A percentile compares a stretch with the other conserved stretches of the same genome.
phyloP scores from a whole-genome alignment of 768 basidiomycete genomes.

The Mycena galericulata region DNA sequence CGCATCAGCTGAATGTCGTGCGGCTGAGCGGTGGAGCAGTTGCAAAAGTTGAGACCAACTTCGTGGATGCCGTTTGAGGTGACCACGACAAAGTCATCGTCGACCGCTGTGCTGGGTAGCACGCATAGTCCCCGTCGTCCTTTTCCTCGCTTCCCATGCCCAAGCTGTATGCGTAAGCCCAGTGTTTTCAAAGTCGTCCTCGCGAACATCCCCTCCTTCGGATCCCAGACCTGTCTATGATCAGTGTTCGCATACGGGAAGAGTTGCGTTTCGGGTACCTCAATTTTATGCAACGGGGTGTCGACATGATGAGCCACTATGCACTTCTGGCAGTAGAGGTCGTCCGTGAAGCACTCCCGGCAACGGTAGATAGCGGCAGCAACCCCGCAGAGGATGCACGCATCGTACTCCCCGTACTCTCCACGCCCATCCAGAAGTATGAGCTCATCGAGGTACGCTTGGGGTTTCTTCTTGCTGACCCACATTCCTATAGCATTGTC shows the following conservation, averaged over 20 bases:
- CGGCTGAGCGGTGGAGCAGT: constrained; percentile 16
- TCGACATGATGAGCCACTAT: constrained; percentile 21
- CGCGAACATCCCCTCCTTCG: constrained; percentile 22
- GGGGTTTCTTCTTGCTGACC: neutral
- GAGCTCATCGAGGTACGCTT: constrained; percentile 1
- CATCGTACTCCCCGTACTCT: neutral
- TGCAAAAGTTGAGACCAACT: constrained; percentile 29
- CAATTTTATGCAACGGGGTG: constrained; percentile 29
- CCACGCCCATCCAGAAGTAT: constrained; percentile 14
- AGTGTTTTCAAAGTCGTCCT: constrained; percentile 22
- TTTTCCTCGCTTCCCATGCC: neutral
- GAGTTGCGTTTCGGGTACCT: constrained; percentile 16
- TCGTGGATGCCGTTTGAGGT: constrained; percentile 26
- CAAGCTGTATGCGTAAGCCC: constrained; percentile 37
- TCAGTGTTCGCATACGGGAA: neutral
- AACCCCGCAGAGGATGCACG: constrained; percentile 9
- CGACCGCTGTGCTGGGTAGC: neutral
- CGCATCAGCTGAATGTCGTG: constrained; percentile 24
- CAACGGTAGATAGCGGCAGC: constrained; percentile 20
- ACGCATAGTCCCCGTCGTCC: neutral
- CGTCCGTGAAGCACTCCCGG: constrained; percentile 26
- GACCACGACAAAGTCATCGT: constrained; percentile 29
- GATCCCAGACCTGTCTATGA: neutral
- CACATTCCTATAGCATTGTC: constrained; percentile 1
- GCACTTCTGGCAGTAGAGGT: constrained; percentile 31